Evolutionary conservation across 495 filamentous ascomycete genomes (phyloP).

Genomic region (Penicillium canariense): DNA sequence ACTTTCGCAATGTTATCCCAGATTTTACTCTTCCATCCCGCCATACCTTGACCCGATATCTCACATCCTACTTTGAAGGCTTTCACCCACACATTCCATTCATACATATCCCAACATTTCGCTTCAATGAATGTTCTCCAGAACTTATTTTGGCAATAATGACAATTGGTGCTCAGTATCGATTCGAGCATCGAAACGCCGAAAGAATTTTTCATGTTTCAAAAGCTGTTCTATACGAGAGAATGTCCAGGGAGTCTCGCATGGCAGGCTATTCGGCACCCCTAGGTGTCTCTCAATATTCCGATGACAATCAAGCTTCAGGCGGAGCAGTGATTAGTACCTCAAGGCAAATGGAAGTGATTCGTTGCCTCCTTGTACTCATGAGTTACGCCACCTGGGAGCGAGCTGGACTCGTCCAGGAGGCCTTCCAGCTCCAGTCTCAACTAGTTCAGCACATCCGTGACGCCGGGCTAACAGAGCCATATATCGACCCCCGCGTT

Average conservation of each 20-base stretch:
- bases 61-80: slow-evolving; percentile 39
- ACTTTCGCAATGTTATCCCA: slow-evolving; percentile 38
- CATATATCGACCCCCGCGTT: slow-evolving; percentile 20
- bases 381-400: slow-evolving; percentile 45
- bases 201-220: slow-evolving; percentile 36
- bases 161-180: slow-evolving; percentile 40
- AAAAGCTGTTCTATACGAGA: slow-evolving; percentile 33
- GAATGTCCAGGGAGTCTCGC: slow-evolving; percentile 29
- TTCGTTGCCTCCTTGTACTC: slow-evolving; percentile 34
- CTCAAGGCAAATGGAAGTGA: slow-evolving; percentile 33
- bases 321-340: slow-evolving; percentile 12
- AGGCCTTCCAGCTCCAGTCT: slow-evolving; percentile 34
- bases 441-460: slow-evolving; percentile 36
- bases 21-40: slow-evolving; percentile 40
- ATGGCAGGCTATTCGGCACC: slow-evolving; percentile 13
- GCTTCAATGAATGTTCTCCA: slow-evolving; percentile 34
- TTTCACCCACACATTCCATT: slow-evolving; percentile 40
- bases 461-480: slow-evolving; percentile 32
- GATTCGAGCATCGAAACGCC: slow-evolving; percentile 38
- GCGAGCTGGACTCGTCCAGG: slow-evolving; percentile 35
- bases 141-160: slow-evolving; percentile 34
- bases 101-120: slow-evolving; percentile 36
- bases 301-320: slow-evolving; percentile 8
- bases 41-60: slow-evolving; percentile 37
- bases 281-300: slow-evolving; percentile 14